These are phyloP conservation scores for Cyanodermella asteris DNA, from an alignment of 2,329 filamentous ascomycete genomes.

Conservation along the genomic window DNA sequence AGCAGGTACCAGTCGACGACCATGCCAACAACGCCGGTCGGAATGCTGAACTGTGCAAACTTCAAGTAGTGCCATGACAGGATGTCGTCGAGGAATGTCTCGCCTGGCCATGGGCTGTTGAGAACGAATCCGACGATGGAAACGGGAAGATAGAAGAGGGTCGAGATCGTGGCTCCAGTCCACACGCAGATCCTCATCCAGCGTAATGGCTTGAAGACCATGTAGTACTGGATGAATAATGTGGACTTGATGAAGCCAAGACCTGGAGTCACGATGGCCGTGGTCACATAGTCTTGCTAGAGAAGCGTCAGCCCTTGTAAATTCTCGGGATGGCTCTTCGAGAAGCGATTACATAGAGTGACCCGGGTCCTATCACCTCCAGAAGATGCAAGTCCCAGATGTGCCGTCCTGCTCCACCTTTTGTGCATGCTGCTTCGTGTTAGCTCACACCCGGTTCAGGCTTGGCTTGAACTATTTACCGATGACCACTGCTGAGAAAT, in stretches of 20 bases:
- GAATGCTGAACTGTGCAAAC: slow-evolving; percentile 6
- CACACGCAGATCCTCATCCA: slow-evolving; percentile 7
- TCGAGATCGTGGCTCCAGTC: slow-evolving; percentile 6
- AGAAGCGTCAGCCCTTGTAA: slow-evolving; percentile 1
- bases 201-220: slow-evolving; percentile 5
- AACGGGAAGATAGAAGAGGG: slow-evolving; percentile 6
- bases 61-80: slow-evolving; percentile 6
- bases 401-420: no score
- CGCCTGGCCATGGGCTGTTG: slow-evolving; percentile 7
- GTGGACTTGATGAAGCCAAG: slow-evolving; percentile 7
- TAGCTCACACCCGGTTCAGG: no score
- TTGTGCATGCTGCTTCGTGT: no score
- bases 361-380: no score
- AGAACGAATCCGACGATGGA: slow-evolving; percentile 6
- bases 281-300: slow-evolving; percentile 5
- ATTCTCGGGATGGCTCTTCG: no score
- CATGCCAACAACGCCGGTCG: slow-evolving; percentile 7
- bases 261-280: slow-evolving; percentile 4
- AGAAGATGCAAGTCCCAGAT: no score
- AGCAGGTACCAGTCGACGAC: slow-evolving; percentile 11
- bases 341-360: no score
- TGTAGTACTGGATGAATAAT: slow-evolving; percentile 9
- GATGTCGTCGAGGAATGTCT: slow-evolving; percentile 5
- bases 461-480: no score
- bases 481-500: no score